Evolutionary conservation across 768 basidiomycete species (phyloP).

Genomic region (Tephrocybe sp.): DNA sequence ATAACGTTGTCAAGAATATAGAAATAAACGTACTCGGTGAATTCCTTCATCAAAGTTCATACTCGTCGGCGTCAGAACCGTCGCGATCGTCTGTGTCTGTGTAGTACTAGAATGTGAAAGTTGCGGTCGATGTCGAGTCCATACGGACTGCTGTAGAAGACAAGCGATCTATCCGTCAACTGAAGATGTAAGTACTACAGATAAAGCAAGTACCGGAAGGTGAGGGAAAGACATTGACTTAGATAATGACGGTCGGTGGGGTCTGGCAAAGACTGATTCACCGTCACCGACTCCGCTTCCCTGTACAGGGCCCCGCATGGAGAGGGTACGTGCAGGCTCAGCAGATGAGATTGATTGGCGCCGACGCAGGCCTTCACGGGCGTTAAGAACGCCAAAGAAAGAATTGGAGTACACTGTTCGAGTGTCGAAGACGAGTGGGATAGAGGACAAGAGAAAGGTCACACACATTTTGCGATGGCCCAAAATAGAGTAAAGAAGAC

Average conservation of each 20-base stretch:
- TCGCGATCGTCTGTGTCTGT: no score
- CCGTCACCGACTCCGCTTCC: no score
- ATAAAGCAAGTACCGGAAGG: background rate
- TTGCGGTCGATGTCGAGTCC: background rate
- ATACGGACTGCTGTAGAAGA: background rate
- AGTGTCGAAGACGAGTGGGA: background rate
- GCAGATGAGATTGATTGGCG: background rate
- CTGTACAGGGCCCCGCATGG: no score
- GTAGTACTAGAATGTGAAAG: no score
- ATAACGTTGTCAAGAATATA: no score
- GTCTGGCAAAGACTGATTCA: background rate
- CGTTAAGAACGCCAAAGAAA: conserved; percentile 10
- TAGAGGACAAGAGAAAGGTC: background rate
- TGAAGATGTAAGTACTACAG: background rate
- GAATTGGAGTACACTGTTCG: conserved; percentile 10
- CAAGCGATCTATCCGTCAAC: background rate
- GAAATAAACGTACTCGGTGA: no score
- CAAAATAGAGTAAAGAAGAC: conserved; percentile 11
- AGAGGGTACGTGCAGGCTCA: background rate
- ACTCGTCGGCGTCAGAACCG: no score
- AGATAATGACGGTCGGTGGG: background rate
- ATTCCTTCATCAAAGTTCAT: no score
- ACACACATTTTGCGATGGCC: conserved; percentile 5
- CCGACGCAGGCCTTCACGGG: conserved; percentile 7
- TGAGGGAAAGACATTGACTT: background rate